Conservation (phyloP, 2,329 filamentous ascomycete genomes). For the Talaromyces atroroseus region DNA sequence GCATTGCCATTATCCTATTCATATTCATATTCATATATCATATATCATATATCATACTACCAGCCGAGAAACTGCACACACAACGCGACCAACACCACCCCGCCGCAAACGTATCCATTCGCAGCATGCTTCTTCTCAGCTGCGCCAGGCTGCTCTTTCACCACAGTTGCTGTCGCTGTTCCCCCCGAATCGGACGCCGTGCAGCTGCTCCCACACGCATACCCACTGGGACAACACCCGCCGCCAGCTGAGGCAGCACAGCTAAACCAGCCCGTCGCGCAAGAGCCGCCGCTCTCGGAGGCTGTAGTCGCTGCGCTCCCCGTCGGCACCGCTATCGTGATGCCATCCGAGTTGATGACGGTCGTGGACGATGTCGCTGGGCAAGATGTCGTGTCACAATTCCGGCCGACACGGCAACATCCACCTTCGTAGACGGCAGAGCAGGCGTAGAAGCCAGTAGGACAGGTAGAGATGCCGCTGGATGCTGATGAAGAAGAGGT, state of each 20-base stretch:
- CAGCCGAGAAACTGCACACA: not conserved
- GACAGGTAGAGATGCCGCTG: slow-evolving; percentile 53
- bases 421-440: slow-evolving; percentile 73
- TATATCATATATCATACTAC: not conserved
- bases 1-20: no score
- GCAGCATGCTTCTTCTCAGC: slow-evolving; percentile 6
- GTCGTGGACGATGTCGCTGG: slow-evolving; percentile 61
- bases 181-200: slow-evolving; percentile 27
- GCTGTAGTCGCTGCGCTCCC: slow-evolving; percentile 32
- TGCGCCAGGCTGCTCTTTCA: slow-evolving; percentile 29
- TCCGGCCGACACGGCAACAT: slow-evolving; percentile 81
- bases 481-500: slow-evolving; percentile 16
- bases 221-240: slow-evolving; percentile 80
- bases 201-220: slow-evolving; percentile 55
- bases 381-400: slow-evolving; percentile 78
- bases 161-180: slow-evolving; percentile 50
- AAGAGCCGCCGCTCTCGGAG: slow-evolving; percentile 41
- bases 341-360: slow-evolving; percentile 58
- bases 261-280: slow-evolving; percentile 72
- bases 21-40: no score
- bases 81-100: slow-evolving; percentile 4
- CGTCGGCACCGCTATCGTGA: slow-evolving; percentile 63
- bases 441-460: slow-evolving; percentile 88
- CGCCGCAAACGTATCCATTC: slow-evolving; percentile 9
- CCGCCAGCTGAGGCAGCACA: slow-evolving; percentile 63